Base-by-base conservation (phyloP, 148 eudicot species). In the Camellia granthamiana region DNA sequence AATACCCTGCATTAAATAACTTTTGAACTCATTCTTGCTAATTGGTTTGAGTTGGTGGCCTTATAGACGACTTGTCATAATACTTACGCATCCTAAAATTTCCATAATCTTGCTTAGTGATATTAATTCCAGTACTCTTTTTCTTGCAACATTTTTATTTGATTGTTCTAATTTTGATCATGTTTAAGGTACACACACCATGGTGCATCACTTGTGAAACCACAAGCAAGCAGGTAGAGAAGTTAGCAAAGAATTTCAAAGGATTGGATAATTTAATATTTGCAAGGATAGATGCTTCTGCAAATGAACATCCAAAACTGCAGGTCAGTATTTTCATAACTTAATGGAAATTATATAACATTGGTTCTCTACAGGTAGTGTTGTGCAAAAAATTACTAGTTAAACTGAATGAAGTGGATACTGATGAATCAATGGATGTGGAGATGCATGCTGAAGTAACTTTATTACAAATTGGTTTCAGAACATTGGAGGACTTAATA, bases 221-320 rank as follows among this genome's bases (percentile, higher is more conserved):
- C 71, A 87, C 92, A 58, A 91, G 90, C 87, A 93, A 93, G 86
- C 91, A 91, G 84, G 88, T 95, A 41, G 98, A 93, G 87, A 95
- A 95, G 88, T 84, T 95, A 86, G 97, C 97, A 38, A 93, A 95
- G 87, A 97, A 95, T 88, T 95, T 93, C 77, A 90, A 87, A 85
- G 97, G 94, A 30, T 84, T 93, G 88, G 90, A 90, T 10, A 84
- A 79, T 81, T 83, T 95, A 21, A 74, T 86, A 69, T 90, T 95
- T 87, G 97, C 90, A 47, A 90, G 85, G 80, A 90, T 95, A 54
- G 98, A 95, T 84, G 97, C 91, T 84, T 90, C 97, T 59, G 84
- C 81, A 58, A 95, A 95, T 79, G 98, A 95, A 83, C 98, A 93
- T 84, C 93, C 97, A 46, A 89, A 86, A 82, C 85, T 95, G 76